Evolutionary conservation across 441 rosid genomes (phyloP).

Genomic region (Croton laevigatus): DNA sequence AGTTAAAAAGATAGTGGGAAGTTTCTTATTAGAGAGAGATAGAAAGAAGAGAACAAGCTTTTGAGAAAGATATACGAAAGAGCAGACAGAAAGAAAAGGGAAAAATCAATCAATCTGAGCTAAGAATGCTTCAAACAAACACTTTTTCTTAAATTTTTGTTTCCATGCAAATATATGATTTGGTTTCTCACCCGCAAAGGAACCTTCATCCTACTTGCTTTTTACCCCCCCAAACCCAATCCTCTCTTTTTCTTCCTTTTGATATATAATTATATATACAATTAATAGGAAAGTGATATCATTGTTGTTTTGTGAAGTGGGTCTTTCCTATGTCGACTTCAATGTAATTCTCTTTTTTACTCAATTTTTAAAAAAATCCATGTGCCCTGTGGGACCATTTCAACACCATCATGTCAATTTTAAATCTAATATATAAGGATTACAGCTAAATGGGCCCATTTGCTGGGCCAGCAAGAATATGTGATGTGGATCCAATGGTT

Average conservation of each 20-base stretch:
- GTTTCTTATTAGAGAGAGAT: background rate
- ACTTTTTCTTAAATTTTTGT: slow-evolving; percentile 24
- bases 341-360: slow-evolving; percentile 15
- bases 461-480: slow-evolving; percentile 18
- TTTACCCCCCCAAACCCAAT: background rate
- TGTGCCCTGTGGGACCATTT: slow-evolving; percentile 20
- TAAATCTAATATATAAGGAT: background rate
- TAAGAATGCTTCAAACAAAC: slow-evolving; percentile 28
- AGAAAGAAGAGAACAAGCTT: background rate
- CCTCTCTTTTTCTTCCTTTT: background rate
- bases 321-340: slow-evolving; percentile 38
- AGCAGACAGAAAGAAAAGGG: background rate
- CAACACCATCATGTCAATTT: background rate
- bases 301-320: slow-evolving; percentile 25
- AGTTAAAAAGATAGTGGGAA: background rate
- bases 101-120: background rate
- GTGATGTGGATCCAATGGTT: slow-evolving; percentile 20
- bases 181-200: slow-evolving; percentile 17
- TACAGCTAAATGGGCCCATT: slow-evolving; percentile 11
- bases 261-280: background rate
- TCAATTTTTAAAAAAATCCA: background rate
- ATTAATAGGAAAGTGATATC: slow-evolving; percentile 16
- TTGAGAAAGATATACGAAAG: background rate
- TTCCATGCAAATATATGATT: slow-evolving; percentile 15
- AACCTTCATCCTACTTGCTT: slow-evolving; percentile 25